Evolutionary conservation across 73 alveolate species (phyloP).

Genomic region (Blepharisma japonicum): DNA sequence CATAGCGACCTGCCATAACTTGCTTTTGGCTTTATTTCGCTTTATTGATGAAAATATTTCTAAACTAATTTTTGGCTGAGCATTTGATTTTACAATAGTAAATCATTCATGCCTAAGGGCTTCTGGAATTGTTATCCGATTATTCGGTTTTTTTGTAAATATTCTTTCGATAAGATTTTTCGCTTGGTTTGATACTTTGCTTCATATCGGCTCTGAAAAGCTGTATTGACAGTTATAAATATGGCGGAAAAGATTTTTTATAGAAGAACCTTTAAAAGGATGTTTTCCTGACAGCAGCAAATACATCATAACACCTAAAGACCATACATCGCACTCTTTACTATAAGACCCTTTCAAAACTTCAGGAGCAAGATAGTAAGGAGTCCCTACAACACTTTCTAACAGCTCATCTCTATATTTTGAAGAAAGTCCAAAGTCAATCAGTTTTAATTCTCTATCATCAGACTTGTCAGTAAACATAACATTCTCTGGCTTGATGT

Average conservation of each 20-base stretch:
- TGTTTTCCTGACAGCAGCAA: slow-evolving; percentile 40
- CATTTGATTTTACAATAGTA: neutral
- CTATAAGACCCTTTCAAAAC: slow-evolving; percentile 43
- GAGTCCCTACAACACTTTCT: slow-evolving; percentile 32
- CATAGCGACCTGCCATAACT: slow-evolving; percentile 23
- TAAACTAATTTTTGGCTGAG: no score
- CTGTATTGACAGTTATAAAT: neutral
- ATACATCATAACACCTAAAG: slow-evolving; percentile 47
- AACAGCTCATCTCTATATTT: slow-evolving; percentile 19
- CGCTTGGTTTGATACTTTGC: slow-evolving; percentile 36
- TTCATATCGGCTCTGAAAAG: slow-evolving; percentile 40
- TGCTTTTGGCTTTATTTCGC: neutral
- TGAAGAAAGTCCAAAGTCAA: slow-evolving; percentile 20
- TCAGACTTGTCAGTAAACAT: slow-evolving; percentile 31
- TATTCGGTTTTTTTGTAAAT: slow-evolving; percentile 61
- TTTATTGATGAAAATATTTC: no score
- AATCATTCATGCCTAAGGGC: slow-evolving; percentile 73
- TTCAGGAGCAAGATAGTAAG: slow-evolving; percentile 32
- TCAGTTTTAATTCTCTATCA: neutral
- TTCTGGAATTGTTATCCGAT: slow-evolving; percentile 59
- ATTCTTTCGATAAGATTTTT: slow-evolving; percentile 64
- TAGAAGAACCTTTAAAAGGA: slow-evolving; percentile 42
- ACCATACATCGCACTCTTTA: slow-evolving; percentile 43
- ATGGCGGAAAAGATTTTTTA: neutral
- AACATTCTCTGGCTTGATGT: slow-evolving; percentile 38